Base-by-base conservation (phyloP, 192 early-diverging fungal genomes). In the Thoreauomyces humboldtii region DNA sequence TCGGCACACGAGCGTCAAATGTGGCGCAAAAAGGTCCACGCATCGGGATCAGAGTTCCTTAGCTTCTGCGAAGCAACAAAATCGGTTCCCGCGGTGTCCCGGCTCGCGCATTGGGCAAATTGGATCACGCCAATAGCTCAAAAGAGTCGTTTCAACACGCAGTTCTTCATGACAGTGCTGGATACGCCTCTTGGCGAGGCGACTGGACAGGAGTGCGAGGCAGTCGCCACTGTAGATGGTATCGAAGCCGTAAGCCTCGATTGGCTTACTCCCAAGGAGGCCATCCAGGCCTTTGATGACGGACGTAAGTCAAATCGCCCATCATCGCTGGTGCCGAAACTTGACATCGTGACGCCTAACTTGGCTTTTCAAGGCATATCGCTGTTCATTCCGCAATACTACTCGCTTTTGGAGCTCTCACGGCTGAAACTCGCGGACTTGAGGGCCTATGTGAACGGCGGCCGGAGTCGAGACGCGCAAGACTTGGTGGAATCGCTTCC, bases 251-350 rank as follows among this genome's bases (percentile, higher is more conserved):
- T 80, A 7, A 32, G 65, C 0, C 54, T 87, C 51, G 75, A 80
- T 22, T 94, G 92, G 92, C 65, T 86, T 31, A 76, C 73, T 1
- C 92, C 92, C 0, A 69, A 73, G 46, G 76, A 87, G 50, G 81
- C 78, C 0, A 51, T 88, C 19, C 67, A 70, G 7, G 78, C 77
- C 17, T 87, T 82, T 63, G 28, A 51, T 11, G 54, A 60, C 9
- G 64, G 65, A 24, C 35, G 63, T 14, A 32, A 35, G 52, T 44
- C 17, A n/a, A n/a, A n/a, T n/a, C n/a, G n/a, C 58, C 61, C 5
- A 19, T 43, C 7, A 14, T 27, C 34, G 53, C 51, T 6, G 41
- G 35, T 37, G 14, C 65, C n/a, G 11, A 41, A 11, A 17, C 9
- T 4, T 36, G 2, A 4, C 2, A 37, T 19, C 6, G 29, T 15